These are phyloP conservation scores for Extremus antarcticus DNA, from an alignment of 495 filamentous ascomycete species.

Conservation along the genomic window DNA sequence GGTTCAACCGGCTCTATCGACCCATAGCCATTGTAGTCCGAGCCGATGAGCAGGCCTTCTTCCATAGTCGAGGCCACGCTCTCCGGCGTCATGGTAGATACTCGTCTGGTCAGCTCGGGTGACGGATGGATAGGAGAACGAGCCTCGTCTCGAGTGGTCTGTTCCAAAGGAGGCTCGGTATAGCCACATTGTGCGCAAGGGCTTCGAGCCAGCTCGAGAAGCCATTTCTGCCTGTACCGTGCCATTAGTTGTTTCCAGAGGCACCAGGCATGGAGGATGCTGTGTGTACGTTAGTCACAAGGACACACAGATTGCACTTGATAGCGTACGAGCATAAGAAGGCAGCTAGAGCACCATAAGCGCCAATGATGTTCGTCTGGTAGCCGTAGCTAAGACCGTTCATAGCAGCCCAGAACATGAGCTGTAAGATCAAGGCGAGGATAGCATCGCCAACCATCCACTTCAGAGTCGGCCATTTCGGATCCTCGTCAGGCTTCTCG, in stretches of 20 bases:
- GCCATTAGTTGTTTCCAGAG: not conserved
- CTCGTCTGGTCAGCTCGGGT: not conserved
- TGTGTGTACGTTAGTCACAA: not conserved
- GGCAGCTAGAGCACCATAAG: not conserved
- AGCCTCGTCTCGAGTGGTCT: not conserved
- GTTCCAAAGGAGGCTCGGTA: not conserved
- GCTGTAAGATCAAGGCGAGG: not conserved
- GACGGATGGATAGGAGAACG: not conserved
- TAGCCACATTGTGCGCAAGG: slow-evolving; percentile 1
- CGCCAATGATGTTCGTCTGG: not conserved
- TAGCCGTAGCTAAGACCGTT: not conserved
- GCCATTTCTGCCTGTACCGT: not conserved
- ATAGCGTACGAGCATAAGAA: not conserved
- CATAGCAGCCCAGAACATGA: not conserved
- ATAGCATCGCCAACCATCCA: not conserved
- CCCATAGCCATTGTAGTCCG: not conserved
- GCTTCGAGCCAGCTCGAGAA: not conserved
- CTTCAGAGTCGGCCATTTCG: not conserved
- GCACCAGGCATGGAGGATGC: not conserved
- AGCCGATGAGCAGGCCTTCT: slow-evolving; percentile 1
- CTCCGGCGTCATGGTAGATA: not conserved
- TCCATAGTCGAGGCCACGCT: not conserved
- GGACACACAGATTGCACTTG: not conserved
- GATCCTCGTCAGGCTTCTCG: not conserved
- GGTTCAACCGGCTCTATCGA: not conserved